Conservation (phyloP, 2,329 filamentous ascomycete species). For the Alternaria dauci region DNA sequence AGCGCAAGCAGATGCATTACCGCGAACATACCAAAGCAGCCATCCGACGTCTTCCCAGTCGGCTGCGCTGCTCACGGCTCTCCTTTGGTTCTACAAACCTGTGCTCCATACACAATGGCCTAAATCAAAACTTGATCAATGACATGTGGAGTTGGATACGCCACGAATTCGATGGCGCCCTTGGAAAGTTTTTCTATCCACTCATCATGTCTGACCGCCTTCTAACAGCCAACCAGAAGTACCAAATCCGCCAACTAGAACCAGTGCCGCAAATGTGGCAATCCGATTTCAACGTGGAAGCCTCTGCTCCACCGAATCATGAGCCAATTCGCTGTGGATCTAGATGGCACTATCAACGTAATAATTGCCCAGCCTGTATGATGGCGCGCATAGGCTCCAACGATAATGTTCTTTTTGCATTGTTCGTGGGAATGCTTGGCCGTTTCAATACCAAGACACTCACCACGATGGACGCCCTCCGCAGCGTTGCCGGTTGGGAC, state of each 20-base stretch:
- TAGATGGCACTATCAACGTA: conserved; percentile 34
- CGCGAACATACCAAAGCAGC: conserved; percentile 14
- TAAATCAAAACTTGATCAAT: conserved; percentile 29
- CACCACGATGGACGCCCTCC: neutral
- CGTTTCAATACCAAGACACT: conserved; percentile 15
- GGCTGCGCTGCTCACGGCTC: conserved; percentile 30
- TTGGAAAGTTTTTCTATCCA: conserved; percentile 40
- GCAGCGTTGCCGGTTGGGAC: conserved; percentile 15
- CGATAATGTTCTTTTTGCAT: conserved; percentile 29
- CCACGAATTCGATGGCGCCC: conserved; percentile 32
- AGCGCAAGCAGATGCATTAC: conserved; percentile 12
- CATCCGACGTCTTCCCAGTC: conserved; percentile 34
- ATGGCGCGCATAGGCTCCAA: conserved; percentile 42
- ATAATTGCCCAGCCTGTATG: conserved; percentile 42
- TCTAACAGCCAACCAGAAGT: conserved; percentile 29
- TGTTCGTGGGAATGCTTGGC: conserved; percentile 40
- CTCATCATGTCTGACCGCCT: conserved; percentile 27
- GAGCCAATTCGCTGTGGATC: conserved; percentile 22
- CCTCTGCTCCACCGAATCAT: conserved; percentile 26
- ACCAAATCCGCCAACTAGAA: conserved; percentile 36
- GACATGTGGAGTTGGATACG: conserved; percentile 35
- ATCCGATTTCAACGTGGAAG: conserved; percentile 21
- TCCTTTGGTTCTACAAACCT: conserved; percentile 22
- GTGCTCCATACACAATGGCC: conserved; percentile 36
- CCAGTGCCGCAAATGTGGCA: conserved; percentile 41